Base-by-base conservation (phyloP, 768 basidiomycete genomes). In the Rhodotorula diobovata region DNA sequence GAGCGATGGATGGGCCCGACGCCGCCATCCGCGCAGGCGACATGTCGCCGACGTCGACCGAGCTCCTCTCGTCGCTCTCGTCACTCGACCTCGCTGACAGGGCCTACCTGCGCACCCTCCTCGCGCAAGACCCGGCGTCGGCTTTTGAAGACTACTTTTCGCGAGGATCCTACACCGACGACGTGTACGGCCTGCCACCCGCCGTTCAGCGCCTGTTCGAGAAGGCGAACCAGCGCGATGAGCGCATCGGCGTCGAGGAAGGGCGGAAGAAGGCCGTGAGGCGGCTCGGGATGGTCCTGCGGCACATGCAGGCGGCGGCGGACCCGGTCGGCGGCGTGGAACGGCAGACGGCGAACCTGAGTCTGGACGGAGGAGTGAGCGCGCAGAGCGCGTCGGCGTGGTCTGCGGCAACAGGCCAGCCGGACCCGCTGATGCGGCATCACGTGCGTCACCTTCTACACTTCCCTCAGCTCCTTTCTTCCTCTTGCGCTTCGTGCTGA, bases 211-310 rank as follows among this genome's bases (percentile, higher is more conserved):
- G 39, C 6, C 32, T 66, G 37, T 62, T 71, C 35, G 67, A 68
- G 15, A 58, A 53, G 28, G 60, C 59, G n/a, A 16, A 37, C 8
- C n/a, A 18, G 48, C 25, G 45, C n/a, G 60, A 51, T 15, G 43
- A 46, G n/a, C 56, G 61, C 16, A 20, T 15, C 28, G 7, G 23
- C 18, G 46, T 16, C 56, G 65, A 64, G 51, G 68, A 60, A 34
- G 63, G 57, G 1, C 37, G 51, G 6, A 25, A 18, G n/a, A 68
- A 67, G 41, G 73, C 73, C 1, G 64, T 75, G 0, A 39, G 67
- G 28, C 34, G 73, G 37, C 50, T 75, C 9, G 70, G 48, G 2
- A 71, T 75, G 73, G 64, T 75, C 30, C 57, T 71, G 61, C 37
- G 50, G 37, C 73, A 75, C n/a, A 43, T 75, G 35, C 16, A 41